phyloP scores from a whole-genome alignment of 2,329 filamentous ascomycete species.

The Myriosclerotinia scirpicola region DNA sequence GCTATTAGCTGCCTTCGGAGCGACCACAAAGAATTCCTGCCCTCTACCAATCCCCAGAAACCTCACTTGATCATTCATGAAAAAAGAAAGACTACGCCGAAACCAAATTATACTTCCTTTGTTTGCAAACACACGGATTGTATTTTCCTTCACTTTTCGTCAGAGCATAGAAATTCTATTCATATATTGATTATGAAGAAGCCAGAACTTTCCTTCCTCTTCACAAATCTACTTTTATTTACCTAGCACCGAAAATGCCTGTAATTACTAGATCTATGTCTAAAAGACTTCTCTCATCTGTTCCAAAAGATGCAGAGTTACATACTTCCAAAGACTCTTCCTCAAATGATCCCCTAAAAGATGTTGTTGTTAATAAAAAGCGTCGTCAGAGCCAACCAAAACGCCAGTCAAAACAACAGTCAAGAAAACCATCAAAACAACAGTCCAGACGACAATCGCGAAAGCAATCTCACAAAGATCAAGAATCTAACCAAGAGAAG shows the following conservation, averaged over 20 bases:
- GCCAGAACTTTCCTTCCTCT: constrained; percentile 5
- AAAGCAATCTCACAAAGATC: neutral
- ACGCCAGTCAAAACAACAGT: too few relatives aligned
- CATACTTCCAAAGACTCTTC: neutral
- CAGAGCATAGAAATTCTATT: neutral
- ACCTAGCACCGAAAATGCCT: neutral
- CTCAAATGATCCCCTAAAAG: neutral
- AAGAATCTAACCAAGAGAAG: neutral
- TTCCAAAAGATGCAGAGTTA: neutral
- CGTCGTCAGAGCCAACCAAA: neutral
- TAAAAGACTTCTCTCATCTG: neutral
- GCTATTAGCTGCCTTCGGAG: neutral
- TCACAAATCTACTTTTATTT: neutral
- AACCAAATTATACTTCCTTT: too few relatives aligned
- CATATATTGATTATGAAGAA: neutral
- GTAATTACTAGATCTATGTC: neutral
- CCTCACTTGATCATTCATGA: too few relatives aligned
- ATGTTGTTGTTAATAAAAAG: neutral
- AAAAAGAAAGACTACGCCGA: neutral
- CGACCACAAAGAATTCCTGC: neutral
- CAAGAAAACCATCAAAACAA: neutral
- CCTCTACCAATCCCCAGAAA: neutral
- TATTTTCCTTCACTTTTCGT: neutral
- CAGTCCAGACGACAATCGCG: neutral
- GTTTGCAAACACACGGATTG: neutral